Evolutionary conservation across 805 yeast genomes (phyloP).

Genomic region (Candida morakotiae): DNA sequence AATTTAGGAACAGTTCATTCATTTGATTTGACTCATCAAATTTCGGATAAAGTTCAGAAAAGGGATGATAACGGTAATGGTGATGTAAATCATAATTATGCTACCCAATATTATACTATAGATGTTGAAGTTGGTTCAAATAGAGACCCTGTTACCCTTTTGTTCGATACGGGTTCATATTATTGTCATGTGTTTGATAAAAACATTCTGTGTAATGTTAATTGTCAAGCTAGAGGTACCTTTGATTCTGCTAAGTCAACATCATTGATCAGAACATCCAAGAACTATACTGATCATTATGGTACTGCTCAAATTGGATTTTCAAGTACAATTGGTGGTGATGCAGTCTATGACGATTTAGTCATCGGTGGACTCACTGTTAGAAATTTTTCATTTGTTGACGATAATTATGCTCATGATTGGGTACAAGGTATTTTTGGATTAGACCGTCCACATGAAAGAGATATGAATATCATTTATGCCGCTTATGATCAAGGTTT

Average conservation of each 20-base stretch:
- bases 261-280: background rate
- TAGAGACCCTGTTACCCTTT: background rate
- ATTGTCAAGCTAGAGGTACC: background rate
- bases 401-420: background rate
- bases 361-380: background rate
- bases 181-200: background rate
- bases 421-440: background rate
- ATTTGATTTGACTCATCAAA: too few relatives aligned
- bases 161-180: background rate
- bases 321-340: background rate
- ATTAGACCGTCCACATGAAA: background rate
- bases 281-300: background rate
- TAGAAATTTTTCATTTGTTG: background rate
- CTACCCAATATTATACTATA: background rate
- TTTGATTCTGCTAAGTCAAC: background rate
- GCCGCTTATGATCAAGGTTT: background rate
- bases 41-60: too few relatives aligned
- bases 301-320: background rate
- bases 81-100: too few relatives aligned
- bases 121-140: background rate
- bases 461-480: background rate
- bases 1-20: too few relatives aligned
- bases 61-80: too few relatives aligned
- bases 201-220: background rate
- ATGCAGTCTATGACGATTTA: background rate